Evolutionary conservation across 2,329 filamentous ascomycete species (phyloP), one percentile per base, ranked within the genome.

Genomic region (Sarocladium brachiariae): DNA sequence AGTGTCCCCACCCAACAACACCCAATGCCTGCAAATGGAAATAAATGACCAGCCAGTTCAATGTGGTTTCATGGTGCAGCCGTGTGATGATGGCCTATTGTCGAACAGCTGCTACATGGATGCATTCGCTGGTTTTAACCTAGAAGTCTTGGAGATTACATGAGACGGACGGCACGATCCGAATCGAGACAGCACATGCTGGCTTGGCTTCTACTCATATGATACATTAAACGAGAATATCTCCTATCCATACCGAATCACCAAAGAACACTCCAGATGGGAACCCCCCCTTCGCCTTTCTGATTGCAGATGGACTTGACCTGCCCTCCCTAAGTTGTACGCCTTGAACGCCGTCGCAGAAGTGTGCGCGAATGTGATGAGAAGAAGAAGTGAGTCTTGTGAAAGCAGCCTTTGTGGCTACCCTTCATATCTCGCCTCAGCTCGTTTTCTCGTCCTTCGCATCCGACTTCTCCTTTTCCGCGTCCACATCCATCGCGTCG

Each of bases 401-500:
- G 7, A 13, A 39, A 39, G 18, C 6, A 7, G 18, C 13, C 18
- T 16, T 7, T 19, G 16, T 8, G 7, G 16, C 16, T 13, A 16
- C 7, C n/a, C 35, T 21, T 19, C 35, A 39, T 21, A 8, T 6
- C 16, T 39, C n/a, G 6, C 21, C 35, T 45, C 23, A 45, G 23
- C 39, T 45, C 9, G 45, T 47, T 21, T 52, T 50, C 41, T 54
- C 53, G 24, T 50, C 49, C 27, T 50, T 38, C 2, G 6, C 16
- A 6, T 43, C 37, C 2, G 23, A 11, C 25, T 52, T 48, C 8
- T 52, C 50, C 50, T 55, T 50, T 19, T 50, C 49, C 5, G 45
- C 45, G 18, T 55, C 51, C 18, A 53, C 51, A 11, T 55, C 53
- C 53, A 53, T 53, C 19, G 52, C 51, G 3, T 53, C 51, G 18